These are phyloP conservation scores for Epichloe gansuensis DNA, from an alignment of 2,329 filamentous ascomycete species.

Conservation along the genomic window DNA sequence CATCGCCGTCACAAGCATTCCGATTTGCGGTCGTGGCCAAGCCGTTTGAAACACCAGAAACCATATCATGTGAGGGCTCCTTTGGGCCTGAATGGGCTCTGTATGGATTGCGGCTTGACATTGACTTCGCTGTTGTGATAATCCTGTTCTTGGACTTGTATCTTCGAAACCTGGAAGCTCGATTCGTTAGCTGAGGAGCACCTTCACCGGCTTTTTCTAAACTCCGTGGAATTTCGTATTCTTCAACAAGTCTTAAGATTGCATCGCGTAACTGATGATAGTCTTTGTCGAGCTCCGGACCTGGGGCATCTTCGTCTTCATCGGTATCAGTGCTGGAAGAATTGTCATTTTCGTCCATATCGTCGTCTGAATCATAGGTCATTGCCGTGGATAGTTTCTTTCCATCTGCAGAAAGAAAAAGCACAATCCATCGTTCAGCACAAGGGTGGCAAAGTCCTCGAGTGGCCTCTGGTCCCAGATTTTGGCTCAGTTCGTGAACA, in stretches of 20 bases:
- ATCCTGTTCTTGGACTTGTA: conserved; percentile 48
- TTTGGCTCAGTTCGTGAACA: conserved; percentile 57
- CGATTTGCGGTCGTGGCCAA: not conserved
- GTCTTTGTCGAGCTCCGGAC: conserved; percentile 58
- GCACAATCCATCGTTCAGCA: conserved; percentile 68
- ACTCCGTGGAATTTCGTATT: conserved; percentile 65
- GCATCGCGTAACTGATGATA: conserved; percentile 72
- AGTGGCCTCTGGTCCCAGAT: conserved; percentile 48
- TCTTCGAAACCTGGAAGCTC: conserved; percentile 47
- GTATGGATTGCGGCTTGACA: conserved; percentile 47
- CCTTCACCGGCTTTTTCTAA: conserved; percentile 45
- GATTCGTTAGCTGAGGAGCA: conserved; percentile 54
- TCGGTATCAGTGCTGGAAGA: conserved; percentile 48
- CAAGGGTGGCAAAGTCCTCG: conserved; percentile 65
- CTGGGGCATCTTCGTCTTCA: conserved; percentile 47
- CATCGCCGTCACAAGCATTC: not conserved
- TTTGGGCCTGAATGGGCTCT: conserved; percentile 22
- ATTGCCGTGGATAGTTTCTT: conserved; percentile 56
- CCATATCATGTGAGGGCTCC: conserved; percentile 3
- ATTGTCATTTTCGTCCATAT: conserved; percentile 51
- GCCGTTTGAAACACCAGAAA: conserved; percentile 5
- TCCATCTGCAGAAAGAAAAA: conserved; percentile 66
- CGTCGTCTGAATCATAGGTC: conserved; percentile 57
- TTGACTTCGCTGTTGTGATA: conserved; percentile 36
- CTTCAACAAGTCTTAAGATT: conserved; percentile 66